Base-by-base conservation (phyloP, 192 early-diverging fungal species). In the Helicostylum pulchrum region DNA sequence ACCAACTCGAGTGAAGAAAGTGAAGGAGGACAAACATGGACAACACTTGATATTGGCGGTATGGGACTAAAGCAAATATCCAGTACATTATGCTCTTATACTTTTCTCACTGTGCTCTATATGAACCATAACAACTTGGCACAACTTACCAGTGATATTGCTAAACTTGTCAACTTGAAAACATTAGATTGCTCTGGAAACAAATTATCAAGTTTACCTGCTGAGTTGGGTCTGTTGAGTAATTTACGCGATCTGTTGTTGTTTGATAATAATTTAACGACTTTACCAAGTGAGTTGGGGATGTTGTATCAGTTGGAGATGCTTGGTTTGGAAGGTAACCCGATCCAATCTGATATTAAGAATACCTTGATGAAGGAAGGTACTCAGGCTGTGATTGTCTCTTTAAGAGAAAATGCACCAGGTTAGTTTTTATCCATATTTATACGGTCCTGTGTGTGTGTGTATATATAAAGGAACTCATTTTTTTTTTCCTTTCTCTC, bases 121-220 rank as follows among this genome's bases (percentile, higher is more conserved):
- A 78, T 99, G 71, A 97, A 95, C 71, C 93, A 99, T 84, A 99
- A 99, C 85, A 89, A 89, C 68, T 78, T 99, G 32, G 82, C 88
- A 48, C 80, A 82, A 44, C 48, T 99, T n/a, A 86, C 92, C 1
- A 73, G 83, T 19, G 85, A 90, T 12, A 86, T 97, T 32, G 54
- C 80, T 8, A 73, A 87, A 39, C 77, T 97, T 47, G 59, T 69
- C 53, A 78, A 77, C 47, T 80, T 99, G 34, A 86, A 78, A 17
- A 73, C 86, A 17, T 81, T 99, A 30, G 93, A 99, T 74, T 82
- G 88, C 0, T 94, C 93, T 12, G 97, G 93, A 12, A 99, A 99
- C 76, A 83, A 90, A 66, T 78, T 99, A 10, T 80, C 84, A n/a
- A 62, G 73, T 6, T 55, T 99, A 3, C 97, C 97, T n/a, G 81